Evolutionary conservation across 208 protist genomes (phyloP).

Genomic region (Strigomonas culicis): DNA sequence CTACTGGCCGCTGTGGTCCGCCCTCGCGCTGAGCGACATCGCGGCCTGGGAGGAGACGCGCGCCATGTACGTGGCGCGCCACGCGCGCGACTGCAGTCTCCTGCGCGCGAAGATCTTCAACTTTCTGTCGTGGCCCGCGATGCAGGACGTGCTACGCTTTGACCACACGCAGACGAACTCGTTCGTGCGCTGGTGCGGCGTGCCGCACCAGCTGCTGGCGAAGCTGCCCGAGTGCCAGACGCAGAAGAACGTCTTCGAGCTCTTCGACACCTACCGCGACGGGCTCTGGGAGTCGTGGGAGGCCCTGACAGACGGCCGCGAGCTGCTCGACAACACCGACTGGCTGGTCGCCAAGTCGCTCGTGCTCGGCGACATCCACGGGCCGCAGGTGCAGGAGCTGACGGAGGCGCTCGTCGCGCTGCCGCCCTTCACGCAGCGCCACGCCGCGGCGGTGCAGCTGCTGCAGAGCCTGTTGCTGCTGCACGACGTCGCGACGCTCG

Average conservation of each 20-base stretch:
- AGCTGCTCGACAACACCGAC: conserved; percentile 78
- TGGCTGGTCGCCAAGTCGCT: conserved; percentile 56
- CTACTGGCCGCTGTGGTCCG: conserved; percentile 69
- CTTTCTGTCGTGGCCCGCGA: conserved; percentile 75
- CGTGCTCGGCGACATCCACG: conserved; percentile 75
- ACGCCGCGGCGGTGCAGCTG: conserved; percentile 38
- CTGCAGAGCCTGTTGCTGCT: conserved; percentile 59
- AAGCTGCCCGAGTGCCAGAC: conserved; percentile 71
- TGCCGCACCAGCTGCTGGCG: conserved; percentile 34
- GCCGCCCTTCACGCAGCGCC: conserved; percentile 29
- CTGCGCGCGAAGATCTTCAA: conserved; percentile 81
- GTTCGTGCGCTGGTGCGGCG: conserved; percentile 40
- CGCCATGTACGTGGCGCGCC: conserved; percentile 44
- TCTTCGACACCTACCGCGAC: conserved; percentile 26
- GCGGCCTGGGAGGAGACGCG: conserved; percentile 49
- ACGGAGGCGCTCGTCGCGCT: conserved; percentile 48
- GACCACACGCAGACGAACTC: conserved; percentile 59
- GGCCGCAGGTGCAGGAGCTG: conserved; percentile 40
- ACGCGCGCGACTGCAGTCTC: conserved; percentile 65
- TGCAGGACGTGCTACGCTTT: conserved; percentile 74
- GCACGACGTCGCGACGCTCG: conserved; percentile 58
- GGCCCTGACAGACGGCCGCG: conserved; percentile 7
- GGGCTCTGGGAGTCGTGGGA: conserved; percentile 29
- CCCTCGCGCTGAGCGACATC: conserved; percentile 54
- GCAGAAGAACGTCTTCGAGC: conserved; percentile 62